A percentile compares a stretch with the other conserved stretches of the same genome.
phyloP scores from a whole-genome alignment of 192 early-diverging fungal genomes.

The Jimgerdemannia lactiflua region DNA sequence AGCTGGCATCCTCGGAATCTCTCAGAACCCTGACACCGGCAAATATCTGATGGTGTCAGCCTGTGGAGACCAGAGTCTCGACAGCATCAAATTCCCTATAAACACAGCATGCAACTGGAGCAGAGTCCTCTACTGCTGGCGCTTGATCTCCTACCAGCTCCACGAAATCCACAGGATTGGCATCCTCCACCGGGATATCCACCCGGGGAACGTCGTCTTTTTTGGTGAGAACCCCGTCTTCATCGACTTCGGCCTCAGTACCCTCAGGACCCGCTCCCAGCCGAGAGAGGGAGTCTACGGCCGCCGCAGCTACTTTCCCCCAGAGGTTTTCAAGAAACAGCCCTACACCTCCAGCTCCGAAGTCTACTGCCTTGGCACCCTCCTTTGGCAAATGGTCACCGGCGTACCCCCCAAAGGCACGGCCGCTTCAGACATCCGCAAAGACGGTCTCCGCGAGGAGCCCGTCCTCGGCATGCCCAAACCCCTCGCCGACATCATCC shows the following conservation, averaged over 20 bases:
- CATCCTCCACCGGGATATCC: neutral
- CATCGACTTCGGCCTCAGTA: neutral
- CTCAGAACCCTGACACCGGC: neutral
- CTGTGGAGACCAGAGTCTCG: neutral
- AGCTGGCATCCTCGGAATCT: neutral
- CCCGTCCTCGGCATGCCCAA: neutral
- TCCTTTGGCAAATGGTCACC: neutral
- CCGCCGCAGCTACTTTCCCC: neutral
- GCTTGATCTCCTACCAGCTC: neutral
- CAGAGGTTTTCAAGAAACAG: neutral
- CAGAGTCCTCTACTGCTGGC: neutral
- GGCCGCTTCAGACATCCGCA: neutral
- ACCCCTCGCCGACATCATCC: neutral
- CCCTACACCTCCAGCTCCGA: neutral
- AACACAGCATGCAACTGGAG: neutral
- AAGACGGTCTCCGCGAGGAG: neutral
- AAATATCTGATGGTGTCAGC: neutral
- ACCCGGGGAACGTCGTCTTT: neutral
- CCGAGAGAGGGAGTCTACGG: neutral
- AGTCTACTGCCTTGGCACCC: neutral
- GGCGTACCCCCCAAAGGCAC: neutral
- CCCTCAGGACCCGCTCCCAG: neutral
- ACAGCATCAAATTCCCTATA: neutral
- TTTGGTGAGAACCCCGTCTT: neutral
- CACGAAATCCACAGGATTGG: neutral